These are phyloP conservation scores for Chrysosporium keratinophilum DNA, from an alignment of 2,329 filamentous ascomycete species.

Conservation along the genomic window DNA sequence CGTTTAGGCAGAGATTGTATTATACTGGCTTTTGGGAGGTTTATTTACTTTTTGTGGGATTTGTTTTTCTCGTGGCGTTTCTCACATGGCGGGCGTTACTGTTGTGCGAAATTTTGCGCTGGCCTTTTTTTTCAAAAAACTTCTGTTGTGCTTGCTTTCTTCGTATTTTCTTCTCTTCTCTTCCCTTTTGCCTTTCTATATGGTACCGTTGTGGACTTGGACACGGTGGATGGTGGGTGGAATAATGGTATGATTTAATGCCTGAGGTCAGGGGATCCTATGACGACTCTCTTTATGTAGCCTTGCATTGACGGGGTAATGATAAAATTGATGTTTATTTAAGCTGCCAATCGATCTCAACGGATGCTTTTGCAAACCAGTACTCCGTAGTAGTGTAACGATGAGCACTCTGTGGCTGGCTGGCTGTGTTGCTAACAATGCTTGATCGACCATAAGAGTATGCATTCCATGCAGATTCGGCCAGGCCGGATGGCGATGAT, in stretches of 20 bases:
- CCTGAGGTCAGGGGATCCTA: background rate
- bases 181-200: background rate
- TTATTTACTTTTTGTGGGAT: background rate
- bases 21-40: slow-evolving; percentile 3
- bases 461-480: no score
- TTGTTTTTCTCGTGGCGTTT: background rate
- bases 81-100: background rate
- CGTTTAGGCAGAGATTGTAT: slow-evolving; percentile 1
- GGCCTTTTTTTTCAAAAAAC: background rate
- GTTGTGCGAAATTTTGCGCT: background rate
- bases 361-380: no score
- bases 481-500: no score
- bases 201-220: background rate
- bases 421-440: no score
- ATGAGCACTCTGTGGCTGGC: no score
- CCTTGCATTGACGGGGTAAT: background rate
- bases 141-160: background rate
- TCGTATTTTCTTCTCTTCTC: background rate
- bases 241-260: background rate
- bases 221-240: background rate
- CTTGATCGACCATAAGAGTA: no score
- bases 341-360: no score
- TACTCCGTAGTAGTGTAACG: no score
- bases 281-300: background rate
- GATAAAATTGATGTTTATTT: background rate